A percentile compares a stretch with the other conserved stretches of the same genome.
These are phyloP conservation scores for Flaveria trinervia DNA, from an alignment of 129 eudicot species.

Conservation along the genomic window DNA sequence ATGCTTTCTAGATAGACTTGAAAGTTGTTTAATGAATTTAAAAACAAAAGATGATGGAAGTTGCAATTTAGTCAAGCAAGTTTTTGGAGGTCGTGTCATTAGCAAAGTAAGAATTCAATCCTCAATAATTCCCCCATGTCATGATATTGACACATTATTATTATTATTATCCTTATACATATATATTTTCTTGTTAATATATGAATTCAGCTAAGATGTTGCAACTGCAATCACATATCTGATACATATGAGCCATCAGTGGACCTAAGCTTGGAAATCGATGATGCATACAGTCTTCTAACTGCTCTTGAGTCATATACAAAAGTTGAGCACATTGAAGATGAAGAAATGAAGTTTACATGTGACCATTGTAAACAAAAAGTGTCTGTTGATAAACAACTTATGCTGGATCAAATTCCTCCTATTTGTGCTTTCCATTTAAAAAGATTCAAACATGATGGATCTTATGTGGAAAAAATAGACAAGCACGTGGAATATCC, in stretches of 20 bases:
- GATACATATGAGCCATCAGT: slow-evolving; percentile 80
- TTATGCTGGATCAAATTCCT: slow-evolving; percentile 69
- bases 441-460: slow-evolving; percentile 87
- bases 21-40: slow-evolving; percentile 50
- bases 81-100: slow-evolving; percentile 85
- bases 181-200: not conserved
- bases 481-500: slow-evolving; percentile 74
- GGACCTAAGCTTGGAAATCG: slow-evolving; percentile 91
- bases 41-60: slow-evolving; percentile 19
- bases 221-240: slow-evolving; percentile 79
- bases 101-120: slow-evolving; percentile 63
- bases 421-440: slow-evolving; percentile 76
- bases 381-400: slow-evolving; percentile 83
- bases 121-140: not conserved
- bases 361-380: slow-evolving; percentile 87
- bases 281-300: slow-evolving; percentile 52
- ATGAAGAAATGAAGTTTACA: slow-evolving; percentile 65
- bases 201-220: slow-evolving; percentile 62
- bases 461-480: slow-evolving; percentile 74
- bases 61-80: slow-evolving; percentile 63
- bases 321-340: slow-evolving; percentile 80
- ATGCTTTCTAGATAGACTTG: slow-evolving; percentile 83
- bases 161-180: not conserved
- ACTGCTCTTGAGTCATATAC: slow-evolving; percentile 85
- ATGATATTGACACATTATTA: not conserved